phyloP scores from a whole-genome alignment of 148 eudicot species.

The Heliosperma pusillum region DNA sequence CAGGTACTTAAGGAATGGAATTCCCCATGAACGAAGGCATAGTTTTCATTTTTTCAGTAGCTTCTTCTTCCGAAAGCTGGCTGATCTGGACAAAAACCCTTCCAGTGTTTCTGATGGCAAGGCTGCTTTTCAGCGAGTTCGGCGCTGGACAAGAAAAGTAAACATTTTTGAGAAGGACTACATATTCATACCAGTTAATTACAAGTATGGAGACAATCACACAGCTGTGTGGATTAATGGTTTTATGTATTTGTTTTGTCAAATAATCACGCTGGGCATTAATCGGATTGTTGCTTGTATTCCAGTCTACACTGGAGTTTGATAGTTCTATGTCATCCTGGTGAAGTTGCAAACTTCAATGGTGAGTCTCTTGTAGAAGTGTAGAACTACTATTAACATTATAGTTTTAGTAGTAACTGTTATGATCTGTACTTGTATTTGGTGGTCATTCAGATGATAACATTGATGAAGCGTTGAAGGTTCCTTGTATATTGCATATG shows the following conservation, averaged over 20 bases:
- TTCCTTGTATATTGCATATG: slow-evolving; percentile 94
- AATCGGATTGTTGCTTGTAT: slow-evolving; percentile 19
- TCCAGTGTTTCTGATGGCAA: slow-evolving; percentile 64
- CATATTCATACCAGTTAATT: slow-evolving; percentile 89
- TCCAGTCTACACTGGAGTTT: slow-evolving; percentile 97
- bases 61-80: slow-evolving; percentile 91
- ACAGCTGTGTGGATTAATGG: neutral
- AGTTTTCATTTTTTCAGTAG: slow-evolving; percentile 83
- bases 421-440: slow-evolving; percentile 12
- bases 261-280: slow-evolving; percentile 13
- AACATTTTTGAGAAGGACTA: slow-evolving; percentile 87
- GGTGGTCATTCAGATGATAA: slow-evolving; percentile 41
- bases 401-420: neutral
- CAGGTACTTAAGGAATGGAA: slow-evolving; percentile 74
- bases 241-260: slow-evolving; percentile 2
- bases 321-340: slow-evolving; percentile 82
- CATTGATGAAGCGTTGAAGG: slow-evolving; percentile 39
- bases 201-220: slow-evolving; percentile 48
- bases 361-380: slow-evolving; percentile 41
- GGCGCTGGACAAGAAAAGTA: slow-evolving; percentile 97
- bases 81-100: slow-evolving; percentile 84
- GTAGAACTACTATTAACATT: slow-evolving; percentile 4
- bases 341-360: slow-evolving; percentile 54
- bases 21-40: slow-evolving; percentile 44
- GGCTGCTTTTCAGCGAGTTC: slow-evolving; percentile 95